Conservation (phyloP, 2,329 filamentous ascomycete genomes). For the Tolypocladium amazonense region DNA sequence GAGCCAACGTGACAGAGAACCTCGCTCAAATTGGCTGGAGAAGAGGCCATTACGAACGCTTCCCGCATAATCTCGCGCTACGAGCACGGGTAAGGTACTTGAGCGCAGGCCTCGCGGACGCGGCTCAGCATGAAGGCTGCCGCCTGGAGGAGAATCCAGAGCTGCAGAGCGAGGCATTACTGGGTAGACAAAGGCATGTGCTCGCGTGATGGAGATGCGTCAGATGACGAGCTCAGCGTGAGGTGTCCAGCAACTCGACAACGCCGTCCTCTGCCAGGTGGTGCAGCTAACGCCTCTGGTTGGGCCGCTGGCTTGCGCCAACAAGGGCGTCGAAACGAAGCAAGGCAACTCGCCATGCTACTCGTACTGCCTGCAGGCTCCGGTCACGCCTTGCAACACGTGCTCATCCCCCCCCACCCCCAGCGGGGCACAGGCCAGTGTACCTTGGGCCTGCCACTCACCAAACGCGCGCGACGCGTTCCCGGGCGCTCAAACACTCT, state of each 20-base stretch:
- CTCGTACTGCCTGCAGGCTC: too few relatives aligned
- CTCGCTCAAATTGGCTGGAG: too few relatives aligned
- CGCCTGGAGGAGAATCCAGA: background rate
- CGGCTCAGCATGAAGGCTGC: too few relatives aligned
- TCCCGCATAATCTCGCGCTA: too few relatives aligned
- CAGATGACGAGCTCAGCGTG: background rate
- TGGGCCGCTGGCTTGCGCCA: background rate
- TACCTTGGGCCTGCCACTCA: background rate
- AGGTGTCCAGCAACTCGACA: background rate
- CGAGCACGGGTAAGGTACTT: too few relatives aligned
- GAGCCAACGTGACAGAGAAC: too few relatives aligned
- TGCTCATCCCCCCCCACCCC: background rate
- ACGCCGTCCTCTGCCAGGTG: background rate
- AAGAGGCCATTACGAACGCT: too few relatives aligned
- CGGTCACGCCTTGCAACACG: background rate
- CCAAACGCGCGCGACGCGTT: constrained; percentile 1
- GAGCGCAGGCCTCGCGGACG: too few relatives aligned
- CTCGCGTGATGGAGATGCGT: background rate
- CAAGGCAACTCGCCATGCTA: background rate
- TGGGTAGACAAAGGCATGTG: too few relatives aligned
- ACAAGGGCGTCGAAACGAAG: too few relatives aligned
- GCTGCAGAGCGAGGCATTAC: background rate
- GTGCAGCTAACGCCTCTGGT: background rate
- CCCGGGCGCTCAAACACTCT: background rate
- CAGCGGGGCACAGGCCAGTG: too few relatives aligned